Evolutionary conservation across 2,329 filamentous ascomycete species (phyloP), one percentile per base, ranked within the genome.

Genomic region (Rugonectria rugulosa): DNA sequence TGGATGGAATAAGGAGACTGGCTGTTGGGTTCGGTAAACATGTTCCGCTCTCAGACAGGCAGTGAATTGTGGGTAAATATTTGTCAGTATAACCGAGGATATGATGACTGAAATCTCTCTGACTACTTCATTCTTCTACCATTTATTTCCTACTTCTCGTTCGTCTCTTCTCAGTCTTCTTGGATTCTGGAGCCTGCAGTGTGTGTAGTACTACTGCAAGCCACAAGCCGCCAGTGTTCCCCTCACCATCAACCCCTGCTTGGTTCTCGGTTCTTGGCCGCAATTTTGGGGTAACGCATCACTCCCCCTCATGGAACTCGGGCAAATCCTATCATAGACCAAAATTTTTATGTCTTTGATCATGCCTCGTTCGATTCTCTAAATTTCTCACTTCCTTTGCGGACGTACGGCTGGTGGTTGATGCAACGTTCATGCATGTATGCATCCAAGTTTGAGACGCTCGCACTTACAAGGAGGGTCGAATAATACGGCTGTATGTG

Each of bases 71-170:
- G 45, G 47, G 26, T 40, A 46, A 40, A 31, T n/a, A n/a, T 31
- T 21, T 23, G 15, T 14, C 20, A 46, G 27, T 20, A 41, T 54
- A 38, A 26, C 53, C 53, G 53, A 56, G 46, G 41, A 46, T 56
- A 40, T 26, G 40, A 23, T 43, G 29, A 15, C 31, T 34, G 8
- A 5, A 8, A 42, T 44, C 41, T 24, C 23, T 24, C 31, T 23
- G 11, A 17, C 31, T 45, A 9, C n/a, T 32, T 20, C 34, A 27
- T 34, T 50, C 45, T 50, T 50, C 41, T 42, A 32, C 15, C 19
- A 20, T 27, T 42, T 36, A 17, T 14, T 29, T 8, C 21, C 38
- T 20, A 17, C 6, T 23, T 32, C 9, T 37, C 52, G 19, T 32
- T 20, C n/a, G n/a, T n/a, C n/a, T n/a, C n/a, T n/a, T n/a, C n/a